Base-by-base conservation (phyloP, 805 yeast genomes). In the Kazachstania africana region DNA sequence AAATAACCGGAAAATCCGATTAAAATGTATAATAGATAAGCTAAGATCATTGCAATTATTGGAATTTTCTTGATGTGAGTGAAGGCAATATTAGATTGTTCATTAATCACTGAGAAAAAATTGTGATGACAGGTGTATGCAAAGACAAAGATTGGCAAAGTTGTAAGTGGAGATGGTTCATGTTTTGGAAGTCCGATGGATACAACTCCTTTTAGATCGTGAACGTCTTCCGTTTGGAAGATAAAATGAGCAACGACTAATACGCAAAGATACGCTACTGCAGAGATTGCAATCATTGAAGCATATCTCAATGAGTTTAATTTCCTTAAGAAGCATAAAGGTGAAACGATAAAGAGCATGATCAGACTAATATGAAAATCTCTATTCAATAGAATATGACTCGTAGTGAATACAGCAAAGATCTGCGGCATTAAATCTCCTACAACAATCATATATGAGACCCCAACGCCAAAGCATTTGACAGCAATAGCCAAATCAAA, bases 121-220 rank as follows among this genome's bases (percentile, higher is more conserved):
- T 88, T 88, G 55, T 88, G 96, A 50, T 88, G 96, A 47, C 96
- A 91, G 0, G 97, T 88, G 57, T 75, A 88, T 0, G 95, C 95
- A 63, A 88, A 87, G 10, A 88, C 88, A 43, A 85, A 76, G 40
- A 87, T 80, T n/a, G 96, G 93, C 51, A 87, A 73, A 8, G 91
- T 74, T 16, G 79, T 66, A 13, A 87, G 64, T n/a, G 74, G 60
- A 3, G 68, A 53, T 0, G 65, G 43, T 12, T 65, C 50, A 4
- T 67, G 54, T 16, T 50, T 45, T 1, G 84, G 83, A 20, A 53
- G 48, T 38, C 72, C 38, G 42, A 64, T 34, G 35, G 68, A 48
- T 31, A 80, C 53, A 0, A 59, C 60, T 1, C 85, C 87, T 33
- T 62, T 63, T 10, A 48, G 33, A 10, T 60, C 43, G 3, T 32